Evolutionary conservation across 1,284 basidiomycete species (phyloP).

Genomic region (Puccinia polysora): DNA sequence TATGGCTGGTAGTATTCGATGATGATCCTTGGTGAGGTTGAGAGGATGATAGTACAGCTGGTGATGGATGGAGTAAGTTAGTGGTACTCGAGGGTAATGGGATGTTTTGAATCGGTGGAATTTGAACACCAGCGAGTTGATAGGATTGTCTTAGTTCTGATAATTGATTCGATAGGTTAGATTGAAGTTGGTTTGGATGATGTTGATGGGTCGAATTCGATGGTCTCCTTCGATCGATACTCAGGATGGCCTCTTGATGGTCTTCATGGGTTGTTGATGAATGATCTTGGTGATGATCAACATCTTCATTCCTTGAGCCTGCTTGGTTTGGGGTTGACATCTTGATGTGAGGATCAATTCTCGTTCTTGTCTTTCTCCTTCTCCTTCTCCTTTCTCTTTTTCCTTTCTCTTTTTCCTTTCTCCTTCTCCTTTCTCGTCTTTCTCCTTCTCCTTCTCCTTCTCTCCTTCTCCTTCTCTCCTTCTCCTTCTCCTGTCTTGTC

Average conservation of each 20-base stretch:
- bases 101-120: conserved; percentile 19
- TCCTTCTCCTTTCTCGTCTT: no score
- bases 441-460: background rate
- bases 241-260: no score
- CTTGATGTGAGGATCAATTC: conserved; percentile 83
- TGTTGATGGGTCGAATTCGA: background rate
- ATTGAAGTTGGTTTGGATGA: conserved; percentile 4
- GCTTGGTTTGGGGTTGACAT: no score
- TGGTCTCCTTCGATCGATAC: no score
- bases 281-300: no score
- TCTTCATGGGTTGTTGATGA: background rate
- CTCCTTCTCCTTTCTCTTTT: conserved; percentile 73
- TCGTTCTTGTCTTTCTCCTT: conserved; percentile 87
- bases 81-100: background rate
- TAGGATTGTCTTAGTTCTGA: conserved; percentile 10
- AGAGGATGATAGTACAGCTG: background rate
- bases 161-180: conserved; percentile 22
- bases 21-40: background rate
- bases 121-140: background rate
- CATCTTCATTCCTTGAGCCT: no score
- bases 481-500: no score
- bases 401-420: background rate
- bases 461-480: no score
- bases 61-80: background rate
- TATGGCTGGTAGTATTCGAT: background rate